Evolutionary conservation across 2,329 filamentous ascomycete genomes (phyloP).

Genomic region (Nothomitra cinnamomea): DNA sequence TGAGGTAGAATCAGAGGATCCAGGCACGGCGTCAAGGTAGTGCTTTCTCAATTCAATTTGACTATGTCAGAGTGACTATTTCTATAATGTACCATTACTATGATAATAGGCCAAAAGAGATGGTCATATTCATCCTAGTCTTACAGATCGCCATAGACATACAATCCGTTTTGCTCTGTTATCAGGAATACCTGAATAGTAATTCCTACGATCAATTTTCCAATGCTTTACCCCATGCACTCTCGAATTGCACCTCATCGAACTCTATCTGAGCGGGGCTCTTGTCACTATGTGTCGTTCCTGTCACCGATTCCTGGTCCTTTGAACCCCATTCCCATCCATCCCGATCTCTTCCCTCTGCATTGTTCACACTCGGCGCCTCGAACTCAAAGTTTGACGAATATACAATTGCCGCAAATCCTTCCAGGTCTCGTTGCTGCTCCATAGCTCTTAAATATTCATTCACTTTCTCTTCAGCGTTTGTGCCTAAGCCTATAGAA

Average conservation of each 20-base stretch:
- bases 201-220: constrained; percentile 17
- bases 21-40: no score
- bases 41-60: no score
- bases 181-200: neutral
- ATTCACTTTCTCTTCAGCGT: constrained; percentile 18
- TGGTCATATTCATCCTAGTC: constrained; percentile 5
- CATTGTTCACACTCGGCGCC: constrained; percentile 9
- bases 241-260: constrained; percentile 38
- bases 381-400: constrained; percentile 57
- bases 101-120: neutral
- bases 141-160: neutral
- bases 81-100: constrained; percentile 10
- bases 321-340: constrained; percentile 4
- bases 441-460: constrained; percentile 51
- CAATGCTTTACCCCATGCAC: constrained; percentile 50
- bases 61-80: constrained; percentile 20
- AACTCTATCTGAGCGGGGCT: constrained; percentile 37
- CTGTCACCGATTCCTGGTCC: neutral
- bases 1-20: no score
- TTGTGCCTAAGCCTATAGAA: constrained; percentile 48
- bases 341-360: constrained; percentile 9
- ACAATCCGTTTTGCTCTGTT: neutral
- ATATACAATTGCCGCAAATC: constrained; percentile 75
- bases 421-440: constrained; percentile 56
- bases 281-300: constrained; percentile 22